Conservation (phyloP, 2,329 filamentous ascomycete genomes). For the Raffaelea arxii region DNA sequence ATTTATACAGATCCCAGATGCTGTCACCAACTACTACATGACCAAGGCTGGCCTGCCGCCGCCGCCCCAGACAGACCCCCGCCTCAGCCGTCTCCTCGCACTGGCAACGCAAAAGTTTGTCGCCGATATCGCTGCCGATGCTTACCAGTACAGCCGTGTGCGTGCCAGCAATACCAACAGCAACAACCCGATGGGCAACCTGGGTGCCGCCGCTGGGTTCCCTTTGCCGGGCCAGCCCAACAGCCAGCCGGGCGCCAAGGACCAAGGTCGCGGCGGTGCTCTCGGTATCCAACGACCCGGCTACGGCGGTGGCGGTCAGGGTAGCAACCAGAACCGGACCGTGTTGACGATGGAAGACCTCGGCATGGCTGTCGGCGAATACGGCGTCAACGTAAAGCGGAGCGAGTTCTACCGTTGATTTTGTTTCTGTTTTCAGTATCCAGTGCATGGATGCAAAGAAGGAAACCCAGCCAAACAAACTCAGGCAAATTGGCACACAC, state of each 20-base stretch:
- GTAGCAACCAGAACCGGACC: constrained; percentile 80
- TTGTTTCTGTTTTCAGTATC: too few species aligned
- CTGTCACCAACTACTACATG: constrained; percentile 96
- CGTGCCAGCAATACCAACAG: constrained; percentile 73
- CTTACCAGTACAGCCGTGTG: constrained; percentile 95
- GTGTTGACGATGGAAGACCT: constrained; percentile 98
- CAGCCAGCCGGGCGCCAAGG: constrained; percentile 37
- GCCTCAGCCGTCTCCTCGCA: constrained; percentile 84
- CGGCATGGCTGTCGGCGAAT: constrained; percentile 96
- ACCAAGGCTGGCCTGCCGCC: constrained; percentile 90
- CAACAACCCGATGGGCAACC: constrained; percentile 84
- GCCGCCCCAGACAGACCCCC: constrained; percentile 79
- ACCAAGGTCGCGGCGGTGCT: constrained; percentile 48
- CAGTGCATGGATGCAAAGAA: too few species aligned
- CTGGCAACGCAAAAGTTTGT: constrained; percentile 99
- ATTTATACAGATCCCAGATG: constrained; percentile 74
- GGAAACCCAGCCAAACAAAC: too few species aligned
- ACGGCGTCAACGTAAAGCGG: constrained; percentile 93
- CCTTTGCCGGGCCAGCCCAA: constrained; percentile 50
- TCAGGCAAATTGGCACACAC: too few species aligned
- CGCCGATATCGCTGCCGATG: constrained; percentile 91
- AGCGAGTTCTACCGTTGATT: constrained; percentile 92
- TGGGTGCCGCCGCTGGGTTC: constrained; percentile 66
- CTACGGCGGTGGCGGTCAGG: constrained; percentile 80
- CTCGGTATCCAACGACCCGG: constrained; percentile 68